phyloP scores from a whole-genome alignment of 2,329 filamentous ascomycete genomes.

The Alternaria novae-zelandiae region DNA sequence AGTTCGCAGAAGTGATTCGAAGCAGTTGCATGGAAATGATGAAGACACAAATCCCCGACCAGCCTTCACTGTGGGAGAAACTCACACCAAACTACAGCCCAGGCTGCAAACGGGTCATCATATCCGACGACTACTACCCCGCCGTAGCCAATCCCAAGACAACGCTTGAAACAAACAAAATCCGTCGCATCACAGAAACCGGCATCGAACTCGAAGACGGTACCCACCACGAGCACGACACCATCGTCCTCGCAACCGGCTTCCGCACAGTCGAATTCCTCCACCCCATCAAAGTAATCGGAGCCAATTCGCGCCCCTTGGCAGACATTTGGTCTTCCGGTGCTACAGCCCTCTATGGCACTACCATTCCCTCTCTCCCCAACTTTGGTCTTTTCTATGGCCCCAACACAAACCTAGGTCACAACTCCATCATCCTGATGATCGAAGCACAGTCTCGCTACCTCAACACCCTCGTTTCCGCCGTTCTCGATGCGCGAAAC shows the following conservation, averaged over 20 bases:
- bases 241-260: constrained; percentile 65
- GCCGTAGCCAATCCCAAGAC: constrained; percentile 58
- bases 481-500: constrained; percentile 55
- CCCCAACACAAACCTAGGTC: constrained; percentile 62
- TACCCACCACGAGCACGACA: constrained; percentile 57
- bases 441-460: constrained; percentile 65
- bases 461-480: constrained; percentile 57
- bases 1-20: constrained; percentile 52
- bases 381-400: constrained; percentile 66
- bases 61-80: constrained; percentile 59
- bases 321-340: constrained; percentile 60
- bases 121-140: constrained; percentile 63
- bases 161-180: constrained; percentile 57
- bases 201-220: constrained; percentile 56
- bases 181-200: constrained; percentile 54
- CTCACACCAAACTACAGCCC: constrained; percentile 61
- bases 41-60: constrained; percentile 55
- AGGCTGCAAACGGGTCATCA: constrained; percentile 63
- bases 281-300: constrained; percentile 62
- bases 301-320: constrained; percentile 52
- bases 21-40: constrained; percentile 48
- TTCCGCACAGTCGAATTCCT: constrained; percentile 66
- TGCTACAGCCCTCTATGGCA: constrained; percentile 59
- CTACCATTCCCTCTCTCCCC: constrained; percentile 59
- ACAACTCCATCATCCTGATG: constrained; percentile 67